Base-by-base conservation (phyloP, 176 grass and related monocot genomes). In the Ananas comosus region DNA sequence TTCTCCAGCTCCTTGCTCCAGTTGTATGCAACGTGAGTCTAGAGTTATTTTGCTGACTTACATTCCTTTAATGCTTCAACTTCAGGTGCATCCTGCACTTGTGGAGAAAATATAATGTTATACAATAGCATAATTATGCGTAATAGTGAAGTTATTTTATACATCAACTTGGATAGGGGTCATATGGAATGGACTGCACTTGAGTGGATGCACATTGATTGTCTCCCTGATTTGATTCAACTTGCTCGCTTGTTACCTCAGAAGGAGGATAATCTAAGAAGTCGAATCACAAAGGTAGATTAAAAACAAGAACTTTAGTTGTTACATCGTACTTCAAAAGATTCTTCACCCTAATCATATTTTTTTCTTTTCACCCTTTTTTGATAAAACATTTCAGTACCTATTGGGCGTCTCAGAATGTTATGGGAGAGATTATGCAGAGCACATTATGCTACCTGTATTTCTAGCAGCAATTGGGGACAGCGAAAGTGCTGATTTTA, bases 131-230 rank as follows among this genome's bases (percentile, higher is more conserved):
- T 14, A 87, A 61, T 74, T 42, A 23, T 57, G 42, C 67, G 64
- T 78, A 48, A 76, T 53, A 42, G 53, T 18, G 25, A 66, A 72
- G 64, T 28, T 70, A 19, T 67, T 73, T 48, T 51, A 23, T 51
- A 42, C 67, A 23, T 13, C 33, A 10, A 61, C 64, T 49, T 77
- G 77, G 68, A 81, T 69, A 92, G 93, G 70, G 86, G 89, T 80
- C 76, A 92, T 75, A 75, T 72, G 25, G 86, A 90, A 64, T 97
- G 93, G 89, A 59, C 84, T 80, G 68, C 85, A 70, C 92, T 97
- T 90, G 93, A 97, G 75, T 97, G 93, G 93, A 97, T 97, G 89
- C 86, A 92, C 73, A 85, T 80, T 47, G 84, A 97, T 33, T 97
- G 93, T 80, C 74, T 97, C 61, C 93, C 87, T 13, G 82, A 97